Percentiles rank a stretch among this genome's conserved stretches.
Conservation (phyloP, 2,329 filamentous ascomycete genomes). For the Colletotrichum camelliae region DNA sequence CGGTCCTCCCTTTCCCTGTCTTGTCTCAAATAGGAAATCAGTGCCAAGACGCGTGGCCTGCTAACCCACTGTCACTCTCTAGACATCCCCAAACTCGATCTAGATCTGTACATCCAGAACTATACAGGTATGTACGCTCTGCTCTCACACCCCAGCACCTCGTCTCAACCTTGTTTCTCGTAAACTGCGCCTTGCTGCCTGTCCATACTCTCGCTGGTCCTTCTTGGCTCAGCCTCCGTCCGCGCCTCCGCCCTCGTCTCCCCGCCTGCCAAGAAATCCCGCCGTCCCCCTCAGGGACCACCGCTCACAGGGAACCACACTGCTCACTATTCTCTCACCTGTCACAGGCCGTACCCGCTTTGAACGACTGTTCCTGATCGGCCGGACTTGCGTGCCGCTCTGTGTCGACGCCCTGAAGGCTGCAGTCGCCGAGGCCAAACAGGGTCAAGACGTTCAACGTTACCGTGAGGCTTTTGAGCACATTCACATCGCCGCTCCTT, state of each 20-base stretch:
- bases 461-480: slow-evolving; percentile 74
- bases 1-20: background rate
- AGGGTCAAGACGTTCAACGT: slow-evolving; percentile 72
- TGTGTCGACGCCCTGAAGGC: slow-evolving; percentile 81
- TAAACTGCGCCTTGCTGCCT: slow-evolving; percentile 7
- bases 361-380: slow-evolving; percentile 83
- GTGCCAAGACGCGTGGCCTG: slow-evolving; percentile 22
- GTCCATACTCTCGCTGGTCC: background rate
- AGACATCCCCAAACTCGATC: slow-evolving; percentile 77
- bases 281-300: background rate
- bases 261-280: slow-evolving; percentile 13
- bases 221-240: slow-evolving; percentile 3
- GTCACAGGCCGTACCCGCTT: slow-evolving; percentile 76
- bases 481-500: slow-evolving; percentile 67
- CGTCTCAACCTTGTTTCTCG: slow-evolving; percentile 8
- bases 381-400: slow-evolving; percentile 76
- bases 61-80: slow-evolving; percentile 11
- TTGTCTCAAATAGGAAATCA: background rate
- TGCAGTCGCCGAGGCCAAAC: slow-evolving; percentile 78
- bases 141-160: slow-evolving; percentile 21
- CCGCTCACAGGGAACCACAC: background rate
- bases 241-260: slow-evolving; percentile 1
- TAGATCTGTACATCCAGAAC: slow-evolving; percentile 89
- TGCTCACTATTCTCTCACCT: background rate
- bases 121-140: slow-evolving; percentile 69